Evolutionary conservation across 2,329 filamentous ascomycete species (phyloP).

Genomic region (Claviceps capensis): DNA sequence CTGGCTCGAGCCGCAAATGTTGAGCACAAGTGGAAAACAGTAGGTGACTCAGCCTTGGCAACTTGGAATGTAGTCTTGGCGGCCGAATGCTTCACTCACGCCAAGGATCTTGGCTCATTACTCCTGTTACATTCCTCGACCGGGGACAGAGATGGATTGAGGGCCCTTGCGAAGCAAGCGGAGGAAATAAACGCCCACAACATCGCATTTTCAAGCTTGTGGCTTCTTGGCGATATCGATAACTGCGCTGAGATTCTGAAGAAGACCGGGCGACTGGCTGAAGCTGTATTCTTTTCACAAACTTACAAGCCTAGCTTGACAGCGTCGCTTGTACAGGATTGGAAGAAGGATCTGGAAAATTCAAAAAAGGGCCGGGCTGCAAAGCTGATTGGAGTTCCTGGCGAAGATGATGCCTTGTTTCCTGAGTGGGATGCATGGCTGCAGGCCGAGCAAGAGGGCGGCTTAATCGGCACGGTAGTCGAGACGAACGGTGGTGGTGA

Average conservation of each 20-base stretch:
- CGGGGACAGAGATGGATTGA: constrained; percentile 61
- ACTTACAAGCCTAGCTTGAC: constrained; percentile 84
- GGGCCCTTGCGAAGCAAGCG: constrained; percentile 59
- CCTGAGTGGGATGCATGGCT: constrained; percentile 93
- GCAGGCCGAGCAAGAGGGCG: constrained; percentile 61
- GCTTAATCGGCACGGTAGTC: constrained; percentile 14
- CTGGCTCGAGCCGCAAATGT: constrained; percentile 72
- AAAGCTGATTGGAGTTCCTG: constrained; percentile 70
- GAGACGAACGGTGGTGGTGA: constrained; percentile 3
- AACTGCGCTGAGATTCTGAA: constrained; percentile 68
- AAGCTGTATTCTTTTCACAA: constrained; percentile 84
- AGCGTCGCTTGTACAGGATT: constrained; percentile 52
- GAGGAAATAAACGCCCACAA: constrained; percentile 72
- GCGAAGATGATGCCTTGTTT: constrained; percentile 76
- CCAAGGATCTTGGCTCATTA: constrained; percentile 80
- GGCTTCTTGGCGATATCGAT: constrained; percentile 73
- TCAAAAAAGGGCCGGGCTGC: constrained; percentile 74
- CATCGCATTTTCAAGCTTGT: constrained; percentile 79
- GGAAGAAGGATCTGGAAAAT: constrained; percentile 77
- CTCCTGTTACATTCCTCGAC: constrained; percentile 82
- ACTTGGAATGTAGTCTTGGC: constrained; percentile 81
- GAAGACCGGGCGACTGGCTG: constrained; percentile 65
- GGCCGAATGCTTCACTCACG: constrained; percentile 83
- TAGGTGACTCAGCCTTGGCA: constrained; percentile 78
- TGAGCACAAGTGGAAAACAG: constrained; percentile 97